Evolutionary conservation across 192 early-diverging fungal species (phyloP), one percentile per base, ranked within the genome.

Genomic region (Allomyces macrogynus): DNA sequence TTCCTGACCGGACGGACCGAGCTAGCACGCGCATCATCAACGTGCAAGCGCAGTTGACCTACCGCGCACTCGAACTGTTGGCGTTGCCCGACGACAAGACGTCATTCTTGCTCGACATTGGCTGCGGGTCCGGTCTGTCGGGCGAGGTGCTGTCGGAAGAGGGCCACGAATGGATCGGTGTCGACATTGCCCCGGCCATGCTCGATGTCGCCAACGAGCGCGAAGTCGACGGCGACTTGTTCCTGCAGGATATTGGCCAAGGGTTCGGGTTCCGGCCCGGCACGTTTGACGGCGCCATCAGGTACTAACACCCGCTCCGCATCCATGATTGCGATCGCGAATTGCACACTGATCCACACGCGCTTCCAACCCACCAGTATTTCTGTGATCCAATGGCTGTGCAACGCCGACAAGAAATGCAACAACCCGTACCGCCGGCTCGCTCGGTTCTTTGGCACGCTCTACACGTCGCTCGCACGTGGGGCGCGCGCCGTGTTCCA

Each of bases 351-450:
- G 32, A 40, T 8, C 7, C 7, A 7, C 32, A 8, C 26, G 26
- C 23, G 16, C 12, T 12, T 63, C 18, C 62, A 20, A 24, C 69
- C 64, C 32, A 68, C 62, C 62, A 89, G 86, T 69, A 84, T 99
- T 49, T 98, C 95, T 0, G 93, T 94, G 5, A 70, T 99, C 27
- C 95, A 99, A 74, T 99, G 93, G 95, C 84, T 99, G 25, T 99
- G 93, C 71, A 99, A 99, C 71, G 93, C 95, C 9, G 95, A 99
- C 78, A 89, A 88, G 69, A 72, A 78, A n/a, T 83, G 82, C 66
- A 88, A 99, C 70, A 77, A 81, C 63, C 95, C 95, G 23, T 81
- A 86, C 64, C 76, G 84, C 14, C 84, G 95, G 16, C 75, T 99
- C 20, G 75, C 74, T 60, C 80, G 91, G 20, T 99, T 99, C 75